phyloP scores from a whole-genome alignment of 2,329 filamentous ascomycete genomes.

The Colletotrichum sp. region DNA sequence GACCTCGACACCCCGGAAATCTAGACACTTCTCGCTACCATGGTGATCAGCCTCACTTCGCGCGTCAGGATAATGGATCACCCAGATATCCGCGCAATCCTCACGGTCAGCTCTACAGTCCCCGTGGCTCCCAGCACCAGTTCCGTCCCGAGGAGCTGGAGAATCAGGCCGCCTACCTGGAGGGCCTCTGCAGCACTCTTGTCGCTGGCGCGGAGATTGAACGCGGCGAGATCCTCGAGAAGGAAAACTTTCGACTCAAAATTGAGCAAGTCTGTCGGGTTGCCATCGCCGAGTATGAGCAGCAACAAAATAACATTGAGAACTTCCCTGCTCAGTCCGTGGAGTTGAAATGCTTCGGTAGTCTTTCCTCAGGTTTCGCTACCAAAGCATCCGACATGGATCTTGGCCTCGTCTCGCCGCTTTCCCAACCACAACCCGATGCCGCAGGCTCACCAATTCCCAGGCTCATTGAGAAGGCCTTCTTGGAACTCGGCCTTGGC shows the following conservation, averaged over 20 bases:
- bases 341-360: constrained; percentile 81
- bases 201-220: constrained; percentile 65
- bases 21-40: not conserved
- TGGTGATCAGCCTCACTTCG: not conserved
- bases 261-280: constrained; percentile 70
- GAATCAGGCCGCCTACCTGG: constrained; percentile 54
- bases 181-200: constrained; percentile 57
- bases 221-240: constrained; percentile 66
- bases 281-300: constrained; percentile 60
- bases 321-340: constrained; percentile 62
- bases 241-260: constrained; percentile 70
- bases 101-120: constrained; percentile 35
- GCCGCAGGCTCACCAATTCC: constrained; percentile 68
- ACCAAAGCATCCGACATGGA: constrained; percentile 92
- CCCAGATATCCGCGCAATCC: constrained; percentile 12
- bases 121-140: constrained; percentile 29
- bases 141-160: constrained; percentile 49
- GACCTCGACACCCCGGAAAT: constrained; percentile 24
- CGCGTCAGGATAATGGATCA: not conserved
- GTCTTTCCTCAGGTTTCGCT: constrained; percentile 83
- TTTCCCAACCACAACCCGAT: constrained; percentile 59
- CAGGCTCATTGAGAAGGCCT: constrained; percentile 74
- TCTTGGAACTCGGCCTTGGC: constrained; percentile 75
- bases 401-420: constrained; percentile 74
- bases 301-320: constrained; percentile 35